Conservation (phyloP, 75 land plant genomes). For the Picea sitchensis region DNA sequence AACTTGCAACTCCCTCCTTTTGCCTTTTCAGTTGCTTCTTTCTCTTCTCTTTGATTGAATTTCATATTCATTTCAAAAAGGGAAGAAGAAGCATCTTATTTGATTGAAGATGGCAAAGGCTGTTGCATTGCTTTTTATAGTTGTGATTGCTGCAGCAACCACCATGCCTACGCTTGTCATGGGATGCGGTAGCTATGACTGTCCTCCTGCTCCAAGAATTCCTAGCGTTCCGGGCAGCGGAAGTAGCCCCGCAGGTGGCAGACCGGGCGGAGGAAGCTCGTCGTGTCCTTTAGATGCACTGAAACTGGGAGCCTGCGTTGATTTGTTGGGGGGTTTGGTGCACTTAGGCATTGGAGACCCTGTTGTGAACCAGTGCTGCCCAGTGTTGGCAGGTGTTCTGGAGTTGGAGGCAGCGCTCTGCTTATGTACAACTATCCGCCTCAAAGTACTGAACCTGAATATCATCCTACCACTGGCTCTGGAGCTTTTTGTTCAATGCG, state of each 20-base stretch:
- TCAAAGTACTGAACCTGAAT: slow-evolving; percentile 45
- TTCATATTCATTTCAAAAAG: no score
- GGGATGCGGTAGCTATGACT: neutral
- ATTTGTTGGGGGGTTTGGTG: neutral
- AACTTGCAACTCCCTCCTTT: no score
- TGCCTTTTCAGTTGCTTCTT: no score
- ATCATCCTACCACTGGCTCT: slow-evolving; percentile 49
- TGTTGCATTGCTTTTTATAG: neutral
- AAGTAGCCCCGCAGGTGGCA: neutral
- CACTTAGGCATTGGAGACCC: slow-evolving; percentile 4
- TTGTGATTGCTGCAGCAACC: neutral
- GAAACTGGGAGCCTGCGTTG: slow-evolving; percentile 10
- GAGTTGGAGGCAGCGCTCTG: slow-evolving; percentile 57
- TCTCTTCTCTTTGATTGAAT: no score
- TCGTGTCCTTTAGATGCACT: neutral
- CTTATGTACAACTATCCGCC: slow-evolving; percentile 57
- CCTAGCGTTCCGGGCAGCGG: neutral
- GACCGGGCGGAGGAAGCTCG: no score
- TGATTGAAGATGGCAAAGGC: neutral
- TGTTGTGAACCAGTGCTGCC: slow-evolving; percentile 25
- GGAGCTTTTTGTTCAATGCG: slow-evolving; percentile 40
- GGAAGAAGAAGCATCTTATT: neutral
- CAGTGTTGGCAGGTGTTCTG: slow-evolving; percentile 31
- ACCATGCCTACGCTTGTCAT: neutral
- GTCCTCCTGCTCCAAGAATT: neutral